Evolutionary conservation across 2,329 filamentous ascomycete genomes (phyloP), one percentile per base, ranked within the genome.

Genomic region (Clonostachys rhizophaga): DNA sequence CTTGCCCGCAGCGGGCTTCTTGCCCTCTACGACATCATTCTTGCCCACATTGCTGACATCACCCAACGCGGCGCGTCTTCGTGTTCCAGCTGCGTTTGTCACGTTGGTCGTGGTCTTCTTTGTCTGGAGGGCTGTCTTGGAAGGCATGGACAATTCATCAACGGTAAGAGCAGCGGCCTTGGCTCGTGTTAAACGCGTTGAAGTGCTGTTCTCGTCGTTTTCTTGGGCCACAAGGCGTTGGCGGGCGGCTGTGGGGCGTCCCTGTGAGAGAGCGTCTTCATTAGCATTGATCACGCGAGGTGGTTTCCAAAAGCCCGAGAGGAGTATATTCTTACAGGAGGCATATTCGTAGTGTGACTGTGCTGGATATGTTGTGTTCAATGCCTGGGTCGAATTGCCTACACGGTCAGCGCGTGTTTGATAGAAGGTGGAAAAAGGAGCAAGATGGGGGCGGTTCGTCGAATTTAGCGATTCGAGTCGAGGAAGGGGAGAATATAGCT

Each of bases 41-140:
- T 96, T 97, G 58, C 83, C 83, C 53, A 95, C 87, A 71, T 99
- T 99, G 80, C 91, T 97, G 57, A 96, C 87, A 73, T 99, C 94
- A 49, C 89, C 91, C 36, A 99, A 79, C 43, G 89, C 91, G 58
- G 87, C 81, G 62, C 94, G 89, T 73, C 88, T 94, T 62, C 87
- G 80, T 48, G 67, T 66, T 43, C 58, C 62, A 50, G 75, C 75
- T 43, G 75, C 67, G 58, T 75, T 67, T 45, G 73, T 70, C 48
- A 66, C 65, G 55, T 69, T 75, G 43, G 72, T 66, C 30, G 75
- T 69, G 14, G 83, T 70, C 67, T 85, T 89, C 71, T 91, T 91
- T 44, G 83, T 75, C 67, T 87, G 85, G 45, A 89, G 68, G 30
- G 82, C 74, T 59, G 85, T 86, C 62, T 81, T 81, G 46, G 73